These are phyloP conservation scores for Entelexis sorbosivorans DNA, from an alignment of 1,139 yeast genomes.

Conservation along the genomic window DNA sequence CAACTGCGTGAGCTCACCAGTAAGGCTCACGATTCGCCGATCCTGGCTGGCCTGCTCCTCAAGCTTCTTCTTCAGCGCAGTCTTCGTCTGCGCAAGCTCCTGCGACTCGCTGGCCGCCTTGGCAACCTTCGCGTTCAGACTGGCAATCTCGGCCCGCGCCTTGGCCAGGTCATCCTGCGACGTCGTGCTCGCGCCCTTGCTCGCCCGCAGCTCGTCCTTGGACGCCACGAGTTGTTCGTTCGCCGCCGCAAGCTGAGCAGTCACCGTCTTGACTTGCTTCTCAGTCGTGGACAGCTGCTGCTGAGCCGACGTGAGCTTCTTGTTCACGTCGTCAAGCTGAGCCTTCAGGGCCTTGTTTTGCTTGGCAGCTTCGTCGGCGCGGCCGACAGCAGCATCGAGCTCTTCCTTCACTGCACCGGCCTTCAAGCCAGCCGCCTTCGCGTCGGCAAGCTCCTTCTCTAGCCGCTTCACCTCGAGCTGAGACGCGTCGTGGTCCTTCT, in stretches of 20 bases:
- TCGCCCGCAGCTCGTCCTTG: background rate
- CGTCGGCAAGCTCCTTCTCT: slow-evolving; percentile 5
- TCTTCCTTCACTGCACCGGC: background rate
- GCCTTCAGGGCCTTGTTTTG: background rate
- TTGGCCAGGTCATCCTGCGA: background rate
- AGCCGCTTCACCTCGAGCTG: slow-evolving; percentile 5
- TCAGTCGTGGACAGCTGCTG: background rate
- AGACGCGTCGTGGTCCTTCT: slow-evolving; percentile 3
- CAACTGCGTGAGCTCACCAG: slow-evolving; percentile 1
- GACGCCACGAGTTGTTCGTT: background rate
- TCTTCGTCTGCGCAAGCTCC: background rate
- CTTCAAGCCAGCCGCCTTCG: slow-evolving; percentile 4
- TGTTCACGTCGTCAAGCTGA: background rate
- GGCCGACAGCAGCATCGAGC: background rate
- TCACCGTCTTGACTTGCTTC: background rate
- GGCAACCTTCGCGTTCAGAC: slow-evolving; percentile 24
- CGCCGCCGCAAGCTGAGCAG: background rate
- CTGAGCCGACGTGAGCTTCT: background rate
- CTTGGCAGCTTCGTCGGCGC: background rate
- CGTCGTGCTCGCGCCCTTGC: background rate
- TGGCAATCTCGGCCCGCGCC: slow-evolving; percentile 3
- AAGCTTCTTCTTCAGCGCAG: slow-evolving; percentile 1
- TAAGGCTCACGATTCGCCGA: background rate
- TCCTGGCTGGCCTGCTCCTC: slow-evolving; percentile 2
- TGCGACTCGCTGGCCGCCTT: slow-evolving; percentile 16